phyloP scores from a whole-genome alignment of 495 filamentous ascomycete species.

The Entonaema liquescens region DNA sequence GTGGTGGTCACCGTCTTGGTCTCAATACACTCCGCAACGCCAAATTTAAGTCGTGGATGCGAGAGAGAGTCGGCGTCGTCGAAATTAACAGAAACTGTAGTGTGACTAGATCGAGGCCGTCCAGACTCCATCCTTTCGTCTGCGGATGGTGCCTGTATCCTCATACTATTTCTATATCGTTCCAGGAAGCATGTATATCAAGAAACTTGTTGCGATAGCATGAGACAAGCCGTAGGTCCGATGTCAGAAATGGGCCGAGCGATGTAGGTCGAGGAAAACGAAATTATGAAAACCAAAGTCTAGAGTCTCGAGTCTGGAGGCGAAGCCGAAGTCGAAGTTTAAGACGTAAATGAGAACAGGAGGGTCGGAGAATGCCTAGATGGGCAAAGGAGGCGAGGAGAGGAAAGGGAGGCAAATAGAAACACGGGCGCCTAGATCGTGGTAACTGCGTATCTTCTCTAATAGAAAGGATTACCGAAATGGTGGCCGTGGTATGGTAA shows the following conservation, averaged over 20 bases:
- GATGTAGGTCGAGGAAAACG: not conserved
- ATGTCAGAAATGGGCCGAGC: not conserved
- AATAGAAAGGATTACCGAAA: not conserved
- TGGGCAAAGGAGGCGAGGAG: conserved; percentile 9
- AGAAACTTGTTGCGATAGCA: conserved; percentile 3
- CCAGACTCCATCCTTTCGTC: conserved; percentile 49
- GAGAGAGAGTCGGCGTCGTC: conserved; percentile 52
- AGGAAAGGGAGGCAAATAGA: conserved; percentile 9
- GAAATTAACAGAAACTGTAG: conserved; percentile 56
- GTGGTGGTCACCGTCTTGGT: conserved; percentile 87
- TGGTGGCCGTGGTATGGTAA: not conserved
- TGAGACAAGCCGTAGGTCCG: not conserved
- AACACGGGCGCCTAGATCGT: not conserved
- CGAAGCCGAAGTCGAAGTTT: conserved; percentile 14
- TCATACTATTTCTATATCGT: conserved; percentile 32
- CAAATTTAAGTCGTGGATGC: conserved; percentile 56
- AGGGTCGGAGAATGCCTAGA: not conserved
- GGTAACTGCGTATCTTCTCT: conserved; percentile 7
- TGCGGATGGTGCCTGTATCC: conserved; percentile 38
- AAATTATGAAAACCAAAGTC: not conserved
- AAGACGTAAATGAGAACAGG: not conserved
- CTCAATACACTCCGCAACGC: conserved; percentile 64
- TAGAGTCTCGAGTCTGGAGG: conserved; percentile 2
- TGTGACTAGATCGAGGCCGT: conserved; percentile 56
- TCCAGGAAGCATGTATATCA: conserved; percentile 38